Evolutionary conservation across 306 rosid species (phyloP).

Genomic region (Prunus mongolica): DNA sequence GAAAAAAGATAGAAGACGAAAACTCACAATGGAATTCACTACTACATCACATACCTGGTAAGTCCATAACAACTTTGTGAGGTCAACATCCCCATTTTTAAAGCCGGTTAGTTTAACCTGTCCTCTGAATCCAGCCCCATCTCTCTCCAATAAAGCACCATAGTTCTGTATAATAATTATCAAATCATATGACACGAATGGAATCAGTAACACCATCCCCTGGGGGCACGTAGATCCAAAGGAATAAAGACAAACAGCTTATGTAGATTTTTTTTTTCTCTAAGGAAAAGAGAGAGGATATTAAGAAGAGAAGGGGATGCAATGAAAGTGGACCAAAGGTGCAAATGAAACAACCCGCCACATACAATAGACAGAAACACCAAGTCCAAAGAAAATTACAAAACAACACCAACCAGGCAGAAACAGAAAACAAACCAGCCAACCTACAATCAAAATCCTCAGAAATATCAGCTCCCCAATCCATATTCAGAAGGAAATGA

Average conservation of each 20-base stretch:
- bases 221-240: background rate
- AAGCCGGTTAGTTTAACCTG: slow-evolving; percentile 71
- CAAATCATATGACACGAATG: slow-evolving; percentile 17
- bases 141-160: slow-evolving; percentile 88
- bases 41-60: slow-evolving; percentile 55
- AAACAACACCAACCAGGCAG: background rate
- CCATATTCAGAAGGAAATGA: background rate
- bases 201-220: slow-evolving; percentile 21
- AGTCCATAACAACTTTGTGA: slow-evolving; percentile 75
- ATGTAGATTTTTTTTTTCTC: no score
- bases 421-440: background rate
- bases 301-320: no score
- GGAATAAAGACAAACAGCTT: no score
- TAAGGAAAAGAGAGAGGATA: no score
- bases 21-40: background rate
- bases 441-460: background rate
- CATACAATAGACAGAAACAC: background rate
- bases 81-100: slow-evolving; percentile 64
- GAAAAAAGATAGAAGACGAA: background rate
- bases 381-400: no score
- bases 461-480: background rate
- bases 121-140: slow-evolving; percentile 90
- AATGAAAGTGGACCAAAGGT: background rate
- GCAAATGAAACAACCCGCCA: no score
- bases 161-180: slow-evolving; percentile 58